Percentiles rank a stretch among this genome's conserved stretches.
phyloP scores from a whole-genome alignment of 129 eudicot genomes.

The Flaveria sonorensis region DNA sequence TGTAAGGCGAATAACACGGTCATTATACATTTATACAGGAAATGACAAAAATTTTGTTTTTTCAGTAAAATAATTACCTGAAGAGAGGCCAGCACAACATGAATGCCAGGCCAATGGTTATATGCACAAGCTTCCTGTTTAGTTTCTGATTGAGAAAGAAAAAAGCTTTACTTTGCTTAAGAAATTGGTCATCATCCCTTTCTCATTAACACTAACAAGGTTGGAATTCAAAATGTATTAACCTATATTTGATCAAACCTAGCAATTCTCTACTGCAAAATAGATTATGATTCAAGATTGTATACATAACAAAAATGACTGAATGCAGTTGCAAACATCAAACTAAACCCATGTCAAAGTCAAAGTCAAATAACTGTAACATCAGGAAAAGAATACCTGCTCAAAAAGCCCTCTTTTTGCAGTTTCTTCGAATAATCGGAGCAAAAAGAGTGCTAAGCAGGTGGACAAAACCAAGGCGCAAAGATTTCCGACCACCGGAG shows the following conservation, averaged over 20 bases:
- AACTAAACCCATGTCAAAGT: background rate
- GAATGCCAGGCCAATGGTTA: conserved; percentile 75
- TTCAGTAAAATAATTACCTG: conserved; percentile 50
- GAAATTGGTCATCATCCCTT: background rate
- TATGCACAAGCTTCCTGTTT: conserved; percentile 92
- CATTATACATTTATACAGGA: background rate
- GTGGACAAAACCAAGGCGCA: conserved; percentile 60
- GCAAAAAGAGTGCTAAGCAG: conserved; percentile 60
- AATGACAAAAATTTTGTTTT: background rate
- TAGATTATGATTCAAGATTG: background rate
- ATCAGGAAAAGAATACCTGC: conserved; percentile 43
- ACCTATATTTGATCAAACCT: too few species aligned
- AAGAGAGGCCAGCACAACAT: conserved; percentile 98
- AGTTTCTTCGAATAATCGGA: conserved; percentile 65
- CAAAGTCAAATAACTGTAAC: background rate
- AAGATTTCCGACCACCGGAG: conserved; percentile 43
- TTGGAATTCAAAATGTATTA: too few species aligned
- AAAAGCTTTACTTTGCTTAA: background rate
- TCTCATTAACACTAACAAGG: too few species aligned
- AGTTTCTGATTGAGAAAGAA: conserved; percentile 54
- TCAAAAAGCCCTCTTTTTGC: conserved; percentile 64
- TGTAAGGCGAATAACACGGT: conserved; percentile 15
- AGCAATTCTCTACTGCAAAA: too few species aligned
- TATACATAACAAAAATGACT: background rate
- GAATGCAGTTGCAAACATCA: background rate